Conservation (phyloP, 192 early-diverging fungal species). For the Spizellomyces sp. region DNA sequence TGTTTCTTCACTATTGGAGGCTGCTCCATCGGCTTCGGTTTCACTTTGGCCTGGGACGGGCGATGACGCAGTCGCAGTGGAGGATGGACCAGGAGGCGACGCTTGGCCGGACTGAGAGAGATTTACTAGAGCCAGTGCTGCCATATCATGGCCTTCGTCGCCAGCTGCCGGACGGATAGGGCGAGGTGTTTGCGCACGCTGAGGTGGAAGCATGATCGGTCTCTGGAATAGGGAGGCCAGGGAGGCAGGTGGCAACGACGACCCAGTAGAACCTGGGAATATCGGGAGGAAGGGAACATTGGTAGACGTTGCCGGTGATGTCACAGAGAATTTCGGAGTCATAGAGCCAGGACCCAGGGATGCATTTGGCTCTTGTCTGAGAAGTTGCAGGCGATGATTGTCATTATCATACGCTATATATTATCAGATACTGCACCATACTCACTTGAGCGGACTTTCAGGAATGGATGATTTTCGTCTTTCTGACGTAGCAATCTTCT, state of each 20-base stretch:
- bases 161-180: neutral
- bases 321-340: too few relatives aligned
- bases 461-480: neutral
- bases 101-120: slow-evolving; percentile 1
- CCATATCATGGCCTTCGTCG: slow-evolving; percentile 7
- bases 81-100: neutral
- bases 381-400: neutral
- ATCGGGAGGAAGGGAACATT: neutral
- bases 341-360: too few relatives aligned
- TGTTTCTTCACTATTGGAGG: too few relatives aligned
- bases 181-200: too few relatives aligned
- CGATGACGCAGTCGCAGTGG: too few relatives aligned
- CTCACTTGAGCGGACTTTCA: neutral
- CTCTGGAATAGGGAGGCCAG: too few relatives aligned
- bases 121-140: slow-evolving; percentile 4
- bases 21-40: too few relatives aligned
- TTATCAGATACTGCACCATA: neutral
- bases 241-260: too few relatives aligned
- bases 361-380: too few relatives aligned
- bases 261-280: neutral
- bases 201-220: too few relatives aligned
- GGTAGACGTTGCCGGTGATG: too few relatives aligned
- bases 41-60: too few relatives aligned
- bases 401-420: neutral
- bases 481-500: neutral